phyloP scores from a whole-genome alignment of 257 asterid genomes.

The Ajuga chamaepitys region DNA sequence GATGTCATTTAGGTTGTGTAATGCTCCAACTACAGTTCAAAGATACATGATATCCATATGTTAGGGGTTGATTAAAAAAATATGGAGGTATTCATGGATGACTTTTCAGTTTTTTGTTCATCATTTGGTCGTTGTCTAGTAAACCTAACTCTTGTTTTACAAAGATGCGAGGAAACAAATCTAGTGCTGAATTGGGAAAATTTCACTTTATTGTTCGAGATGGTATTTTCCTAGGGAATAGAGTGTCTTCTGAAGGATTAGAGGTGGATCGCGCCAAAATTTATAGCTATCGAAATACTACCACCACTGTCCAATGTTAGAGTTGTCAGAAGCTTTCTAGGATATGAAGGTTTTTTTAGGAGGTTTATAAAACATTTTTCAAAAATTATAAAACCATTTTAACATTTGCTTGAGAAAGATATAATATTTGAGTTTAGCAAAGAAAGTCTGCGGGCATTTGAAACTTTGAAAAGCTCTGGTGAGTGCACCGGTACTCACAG shows the following conservation, averaged over 20 bases:
- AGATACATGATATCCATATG: neutral
- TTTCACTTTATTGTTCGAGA: neutral
- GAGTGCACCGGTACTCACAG: too few relatives aligned
- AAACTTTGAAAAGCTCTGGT: too few relatives aligned
- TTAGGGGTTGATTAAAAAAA: neutral
- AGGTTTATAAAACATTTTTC: too few relatives aligned
- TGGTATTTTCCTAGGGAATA: neutral
- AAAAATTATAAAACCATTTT: too few relatives aligned
- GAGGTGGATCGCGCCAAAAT: neutral
- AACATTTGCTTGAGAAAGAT: too few relatives aligned
- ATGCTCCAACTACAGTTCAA: neutral
- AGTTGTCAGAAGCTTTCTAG: neutral
- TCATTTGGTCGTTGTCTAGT: neutral
- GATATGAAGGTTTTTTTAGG: neutral
- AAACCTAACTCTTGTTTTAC: neutral
- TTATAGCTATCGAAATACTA: neutral
- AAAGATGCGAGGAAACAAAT: neutral
- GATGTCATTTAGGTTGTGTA: neutral
- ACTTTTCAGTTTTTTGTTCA: neutral
- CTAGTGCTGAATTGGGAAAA: neutral
- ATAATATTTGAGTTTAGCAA: too few relatives aligned
- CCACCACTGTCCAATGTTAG: neutral
- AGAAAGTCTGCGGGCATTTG: too few relatives aligned
- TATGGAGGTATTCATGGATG: neutral
- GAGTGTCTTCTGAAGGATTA: too few relatives aligned